Conservation (phyloP, 2,329 filamentous ascomycete genomes). For the Diplodia scrobiculata region DNA sequence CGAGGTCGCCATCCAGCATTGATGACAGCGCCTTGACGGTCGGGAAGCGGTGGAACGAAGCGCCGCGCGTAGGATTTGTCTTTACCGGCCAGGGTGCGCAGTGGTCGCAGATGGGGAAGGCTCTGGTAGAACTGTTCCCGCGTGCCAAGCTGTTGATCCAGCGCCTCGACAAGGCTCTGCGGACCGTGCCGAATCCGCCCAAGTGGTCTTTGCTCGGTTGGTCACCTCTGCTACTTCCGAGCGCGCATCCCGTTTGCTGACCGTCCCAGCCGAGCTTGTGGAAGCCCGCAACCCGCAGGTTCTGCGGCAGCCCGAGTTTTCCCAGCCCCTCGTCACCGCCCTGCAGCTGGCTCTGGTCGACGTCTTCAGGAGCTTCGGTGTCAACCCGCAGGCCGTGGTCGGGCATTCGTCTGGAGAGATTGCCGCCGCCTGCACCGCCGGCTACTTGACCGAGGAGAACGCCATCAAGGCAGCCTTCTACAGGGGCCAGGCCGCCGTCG, state of each 20-base stretch:
- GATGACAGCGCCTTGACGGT: too few species aligned
- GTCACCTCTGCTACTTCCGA: neutral
- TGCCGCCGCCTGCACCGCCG: slow-evolving; percentile 28
- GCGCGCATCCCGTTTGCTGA: too few species aligned
- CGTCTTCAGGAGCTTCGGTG: neutral
- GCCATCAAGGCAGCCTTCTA: slow-evolving; percentile 29
- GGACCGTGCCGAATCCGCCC: too few species aligned
- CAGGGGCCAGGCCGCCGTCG: slow-evolving; percentile 29
- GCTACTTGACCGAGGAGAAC: slow-evolving; percentile 1
- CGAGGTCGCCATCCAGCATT: too few species aligned
- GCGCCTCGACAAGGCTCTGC: too few species aligned
- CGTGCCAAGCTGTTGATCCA: too few species aligned
- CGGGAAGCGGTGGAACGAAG: neutral
- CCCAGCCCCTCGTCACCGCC: slow-evolving; percentile 29
- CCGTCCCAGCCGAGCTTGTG: too few species aligned
- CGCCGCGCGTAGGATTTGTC: slow-evolving; percentile 34
- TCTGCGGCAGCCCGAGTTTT: slow-evolving; percentile 23
- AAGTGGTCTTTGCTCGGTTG: too few species aligned
- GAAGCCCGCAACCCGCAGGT: too few species aligned
- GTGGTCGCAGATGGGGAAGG: slow-evolving; percentile 8
- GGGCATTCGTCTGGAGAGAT: slow-evolving; percentile 30
- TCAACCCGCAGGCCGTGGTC: slow-evolving; percentile 19
- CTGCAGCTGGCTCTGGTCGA: slow-evolving; percentile 29
- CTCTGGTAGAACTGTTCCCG: too few species aligned
- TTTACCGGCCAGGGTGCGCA: slow-evolving; percentile 45